Evolutionary conservation across 2,329 filamentous ascomycete species (phyloP), one percentile per base, ranked within the genome.

Genomic region (Monilinia fructigena): DNA sequence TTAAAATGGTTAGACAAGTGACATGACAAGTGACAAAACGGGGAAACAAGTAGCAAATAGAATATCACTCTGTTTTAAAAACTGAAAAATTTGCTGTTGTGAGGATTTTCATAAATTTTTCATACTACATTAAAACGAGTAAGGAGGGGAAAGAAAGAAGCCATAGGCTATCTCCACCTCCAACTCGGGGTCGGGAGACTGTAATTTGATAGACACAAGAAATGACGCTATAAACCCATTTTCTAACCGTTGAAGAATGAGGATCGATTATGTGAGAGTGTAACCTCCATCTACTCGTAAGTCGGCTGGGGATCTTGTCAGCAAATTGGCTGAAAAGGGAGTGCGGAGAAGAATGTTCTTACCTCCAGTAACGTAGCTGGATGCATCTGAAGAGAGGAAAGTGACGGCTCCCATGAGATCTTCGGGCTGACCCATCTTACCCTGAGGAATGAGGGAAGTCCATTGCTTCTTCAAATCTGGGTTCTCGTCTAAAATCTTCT

Each of bases 371-470:
- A 89, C 82, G 72, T 89, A 89, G 47, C 77, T 79, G 3, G 85
- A 83, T 68, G 86, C 84, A 55, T 84, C 80, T 47, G 83, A 86
- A 3, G 80, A 85, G 65, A 89, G 77, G 70, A 86, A 88, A 16
- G 91, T 89, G 38, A 97, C 93, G 6, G 93, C 91, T 2, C 94
- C 94, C 90, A 96, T 96, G 66, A 98, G 83, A 74, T 98, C 94
- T 76, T 93, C 88, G 0, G 94, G 94, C 62, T 88, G 85, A 35
- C 94, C 94, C 92, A 98, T 97, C 80, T 94, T 94, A 67, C 93
- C 94, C 76, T 92, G 88, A 0, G 95, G 95, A 69, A 97, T 98
- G 64, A 96, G 83, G 1, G 90, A 93, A 18, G 88, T 96, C 94
- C 94, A 98, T 79, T 95, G 89, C 76, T 89, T 84, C 78, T 93